Evolutionary conservation across 2,329 filamentous ascomycete species (phyloP).

Genomic region (Zarea fungicola): DNA sequence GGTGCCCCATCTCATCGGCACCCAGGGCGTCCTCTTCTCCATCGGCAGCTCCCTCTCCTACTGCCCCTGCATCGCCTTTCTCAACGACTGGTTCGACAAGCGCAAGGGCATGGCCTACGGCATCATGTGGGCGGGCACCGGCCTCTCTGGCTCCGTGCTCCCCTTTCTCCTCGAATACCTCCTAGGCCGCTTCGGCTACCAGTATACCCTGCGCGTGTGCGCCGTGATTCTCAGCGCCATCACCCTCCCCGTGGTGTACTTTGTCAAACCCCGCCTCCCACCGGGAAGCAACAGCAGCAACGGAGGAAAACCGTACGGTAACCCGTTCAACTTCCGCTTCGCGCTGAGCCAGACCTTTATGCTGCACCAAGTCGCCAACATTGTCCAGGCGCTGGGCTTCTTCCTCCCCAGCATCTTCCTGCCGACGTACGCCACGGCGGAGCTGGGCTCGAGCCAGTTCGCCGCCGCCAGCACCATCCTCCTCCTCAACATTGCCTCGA

Average conservation of each 20-base stretch:
- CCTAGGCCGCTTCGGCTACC: conserved; percentile 38
- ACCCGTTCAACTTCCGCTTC: conserved; percentile 38
- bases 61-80: conserved; percentile 46
- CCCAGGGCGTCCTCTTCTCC: conserved; percentile 53
- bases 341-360: conserved; percentile 46
- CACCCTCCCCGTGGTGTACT: conserved; percentile 45
- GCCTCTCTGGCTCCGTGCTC: conserved; percentile 40
- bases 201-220: conserved; percentile 43
- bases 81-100: conserved; percentile 51
- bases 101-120: conserved; percentile 53
- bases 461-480: conserved; percentile 47
- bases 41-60: conserved; percentile 47
- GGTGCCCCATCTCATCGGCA: conserved; percentile 46
- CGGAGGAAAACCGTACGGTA: conserved; percentile 21
- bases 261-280: conserved; percentile 44
- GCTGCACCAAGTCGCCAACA: conserved; percentile 49
- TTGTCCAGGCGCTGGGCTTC: conserved; percentile 52
- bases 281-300: no score
- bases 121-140: conserved; percentile 48
- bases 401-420: conserved; percentile 56
- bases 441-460: conserved; percentile 38
- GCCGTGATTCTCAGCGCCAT: conserved; percentile 40
- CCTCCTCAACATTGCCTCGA: conserved; percentile 50
- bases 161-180: conserved; percentile 40
- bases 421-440: conserved; percentile 45